Percentiles rank a stretch among this genome's conserved stretches.
phyloP scores from a whole-genome alignment of 1,284 basidiomycete species.

The Chondrostereum purpureum region DNA sequence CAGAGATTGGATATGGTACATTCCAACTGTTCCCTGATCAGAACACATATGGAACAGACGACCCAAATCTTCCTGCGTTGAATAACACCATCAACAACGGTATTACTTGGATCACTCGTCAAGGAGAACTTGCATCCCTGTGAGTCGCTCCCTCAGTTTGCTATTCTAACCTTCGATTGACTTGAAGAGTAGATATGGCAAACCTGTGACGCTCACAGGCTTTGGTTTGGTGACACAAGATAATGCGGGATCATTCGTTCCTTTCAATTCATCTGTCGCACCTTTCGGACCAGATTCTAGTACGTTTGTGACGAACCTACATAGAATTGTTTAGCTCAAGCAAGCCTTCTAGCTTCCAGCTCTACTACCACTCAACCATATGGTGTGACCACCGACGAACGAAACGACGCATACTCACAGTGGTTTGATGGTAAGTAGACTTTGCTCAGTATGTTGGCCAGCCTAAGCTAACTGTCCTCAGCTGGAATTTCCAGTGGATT shows the following conservation, averaged over 20 bases:
- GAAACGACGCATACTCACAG: constrained; percentile 41
- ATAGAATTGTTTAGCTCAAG: constrained; percentile 3
- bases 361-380: constrained; percentile 21
- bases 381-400: constrained; percentile 45
- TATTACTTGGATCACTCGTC: constrained; percentile 46
- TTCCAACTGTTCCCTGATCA: constrained; percentile 69
- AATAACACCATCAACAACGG: constrained; percentile 46
- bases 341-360: not conserved
- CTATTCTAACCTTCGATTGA: constrained; percentile 1
- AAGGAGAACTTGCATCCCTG: constrained; percentile 37
- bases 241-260: constrained; percentile 47
- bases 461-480: constrained; percentile 14
- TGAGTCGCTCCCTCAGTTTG: constrained; percentile 23
- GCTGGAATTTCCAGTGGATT: constrained; percentile 39
- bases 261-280: constrained; percentile 48
- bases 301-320: constrained; percentile 14
- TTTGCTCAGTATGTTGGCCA: constrained; percentile 7
- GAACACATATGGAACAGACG: constrained; percentile 38
- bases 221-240: constrained; percentile 59
- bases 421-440: constrained; percentile 41
- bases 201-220: constrained; percentile 47
- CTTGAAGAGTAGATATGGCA: constrained; percentile 46
- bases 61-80: constrained; percentile 42
- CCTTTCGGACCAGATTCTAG: constrained; percentile 33
- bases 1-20: constrained; percentile 47